A percentile compares a stretch with the other conserved stretches of the same genome.
Evolutionary conservation across 2,329 filamentous ascomycete species (phyloP).

Genomic region (Colletotrichum musae): DNA sequence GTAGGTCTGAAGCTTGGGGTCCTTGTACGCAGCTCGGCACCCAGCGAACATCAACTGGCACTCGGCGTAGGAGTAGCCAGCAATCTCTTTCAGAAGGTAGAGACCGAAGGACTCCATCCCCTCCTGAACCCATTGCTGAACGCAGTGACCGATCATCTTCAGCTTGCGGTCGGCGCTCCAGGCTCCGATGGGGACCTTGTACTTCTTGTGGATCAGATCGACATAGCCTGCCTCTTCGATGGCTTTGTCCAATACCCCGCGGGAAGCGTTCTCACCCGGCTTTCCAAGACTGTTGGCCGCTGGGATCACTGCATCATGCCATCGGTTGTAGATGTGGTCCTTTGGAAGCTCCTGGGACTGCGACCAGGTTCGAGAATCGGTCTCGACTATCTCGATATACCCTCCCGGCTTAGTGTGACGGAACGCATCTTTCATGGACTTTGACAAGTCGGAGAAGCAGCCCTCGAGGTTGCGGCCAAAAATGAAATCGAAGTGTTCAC

Average conservation of each 20-base stretch:
- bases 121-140: constrained; percentile 43
- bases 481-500: constrained; percentile 68
- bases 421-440: constrained; percentile 66
- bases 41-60: constrained; percentile 43
- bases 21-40: constrained; percentile 40
- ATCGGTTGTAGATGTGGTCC: constrained; percentile 41
- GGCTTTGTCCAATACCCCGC: constrained; percentile 39
- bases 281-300: constrained; percentile 50
- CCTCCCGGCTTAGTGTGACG: constrained; percentile 62
- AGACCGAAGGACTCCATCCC: constrained; percentile 48
- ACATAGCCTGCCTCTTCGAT: constrained; percentile 46
- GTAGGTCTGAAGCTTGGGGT: constrained; percentile 20
- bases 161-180: constrained; percentile 40
- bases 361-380: constrained; percentile 43
- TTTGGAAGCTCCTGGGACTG: not conserved
- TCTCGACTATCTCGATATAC: constrained; percentile 50
- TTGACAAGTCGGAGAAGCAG: constrained; percentile 68
- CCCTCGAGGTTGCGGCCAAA: constrained; percentile 73
- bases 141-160: constrained; percentile 40
- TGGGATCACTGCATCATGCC: constrained; percentile 49
- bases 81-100: constrained; percentile 47
- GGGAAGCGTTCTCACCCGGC: constrained; percentile 47
- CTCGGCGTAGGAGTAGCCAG: constrained; percentile 48
- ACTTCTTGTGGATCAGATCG: constrained; percentile 32
- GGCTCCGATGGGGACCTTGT: constrained; percentile 40